Percentiles rank a stretch among this genome's conserved stretches.
Conservation (phyloP, 345 rosid genomes). For the Brassica nigra region DNA sequence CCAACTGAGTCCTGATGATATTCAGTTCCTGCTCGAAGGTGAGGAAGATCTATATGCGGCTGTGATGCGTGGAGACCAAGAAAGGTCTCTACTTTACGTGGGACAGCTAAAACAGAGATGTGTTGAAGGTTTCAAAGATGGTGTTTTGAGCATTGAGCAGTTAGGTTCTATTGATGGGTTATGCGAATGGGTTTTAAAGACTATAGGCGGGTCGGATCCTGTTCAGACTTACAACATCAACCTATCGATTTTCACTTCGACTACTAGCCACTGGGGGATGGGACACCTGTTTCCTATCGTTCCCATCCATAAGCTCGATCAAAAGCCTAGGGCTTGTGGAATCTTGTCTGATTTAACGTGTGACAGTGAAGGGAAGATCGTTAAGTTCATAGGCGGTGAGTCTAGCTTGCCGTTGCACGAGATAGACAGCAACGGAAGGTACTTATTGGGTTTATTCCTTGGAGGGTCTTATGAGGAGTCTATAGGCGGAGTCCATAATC, state of each 20-base stretch:
- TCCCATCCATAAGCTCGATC: slow-evolving; percentile 79
- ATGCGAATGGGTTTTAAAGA: slow-evolving; percentile 67
- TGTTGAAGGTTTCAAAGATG: slow-evolving; percentile 78
- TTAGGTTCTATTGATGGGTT: slow-evolving; percentile 82
- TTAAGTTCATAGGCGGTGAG: slow-evolving; percentile 73
- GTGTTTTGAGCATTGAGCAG: slow-evolving; percentile 70
- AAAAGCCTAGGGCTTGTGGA: slow-evolving; percentile 70
- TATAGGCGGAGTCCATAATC: slow-evolving; percentile 90
- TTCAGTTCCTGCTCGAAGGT: slow-evolving; percentile 61
- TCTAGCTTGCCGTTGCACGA: slow-evolving; percentile 57
- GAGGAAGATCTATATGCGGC: slow-evolving; percentile 69
- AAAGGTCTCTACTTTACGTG: slow-evolving; percentile 67
- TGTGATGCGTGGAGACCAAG: slow-evolving; percentile 61
- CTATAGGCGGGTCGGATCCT: slow-evolving; percentile 56
- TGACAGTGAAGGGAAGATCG: slow-evolving; percentile 89
- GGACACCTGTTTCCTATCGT: slow-evolving; percentile 87
- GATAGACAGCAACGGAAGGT: slow-evolving; percentile 45
- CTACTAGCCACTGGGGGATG: slow-evolving; percentile 96
- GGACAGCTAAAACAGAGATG: slow-evolving; percentile 83
- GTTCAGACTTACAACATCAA: slow-evolving; percentile 75
- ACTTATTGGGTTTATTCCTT: slow-evolving; percentile 92
- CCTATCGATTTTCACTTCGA: slow-evolving; percentile 86
- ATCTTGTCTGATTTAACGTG: slow-evolving; percentile 86
- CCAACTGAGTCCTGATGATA: slow-evolving; percentile 33
- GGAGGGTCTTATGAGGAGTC: slow-evolving; percentile 99